These are phyloP conservation scores for Sutorius australiensis DNA, from an alignment of 768 basidiomycete genomes.

Conservation along the genomic window DNA sequence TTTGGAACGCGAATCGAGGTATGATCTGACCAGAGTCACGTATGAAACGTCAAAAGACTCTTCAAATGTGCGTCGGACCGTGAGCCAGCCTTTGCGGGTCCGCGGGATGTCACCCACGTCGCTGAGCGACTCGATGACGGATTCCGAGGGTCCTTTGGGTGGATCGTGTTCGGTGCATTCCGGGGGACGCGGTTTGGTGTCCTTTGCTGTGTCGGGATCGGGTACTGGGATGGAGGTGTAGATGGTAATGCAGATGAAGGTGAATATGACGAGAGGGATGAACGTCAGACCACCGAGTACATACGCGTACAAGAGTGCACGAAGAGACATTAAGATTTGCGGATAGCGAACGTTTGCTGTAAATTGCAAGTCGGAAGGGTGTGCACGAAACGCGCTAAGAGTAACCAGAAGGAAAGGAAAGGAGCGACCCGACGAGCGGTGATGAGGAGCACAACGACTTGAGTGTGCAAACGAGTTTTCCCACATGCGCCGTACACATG, in stretches of 20 bases:
- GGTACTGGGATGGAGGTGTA: conserved; percentile 87
- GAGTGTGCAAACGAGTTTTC: conserved; percentile 1
- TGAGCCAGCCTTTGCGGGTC: conserved; percentile 79
- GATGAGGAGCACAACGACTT: not conserved
- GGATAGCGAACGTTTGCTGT: not conserved
- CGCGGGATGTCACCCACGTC: conserved; percentile 56
- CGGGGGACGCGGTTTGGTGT: conserved; percentile 27
- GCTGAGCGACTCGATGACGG: conserved; percentile 13
- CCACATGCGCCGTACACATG: conserved; percentile 16
- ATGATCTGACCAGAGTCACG: conserved; percentile 74
- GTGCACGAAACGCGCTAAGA: not conserved
- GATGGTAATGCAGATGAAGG: conserved; percentile 54
- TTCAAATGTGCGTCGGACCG: conserved; percentile 75
- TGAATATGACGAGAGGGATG: conserved; percentile 69
- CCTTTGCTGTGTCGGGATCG: conserved; percentile 45
- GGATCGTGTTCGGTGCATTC: conserved; percentile 22
- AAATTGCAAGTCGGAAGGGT: not conserved
- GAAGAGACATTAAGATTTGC: conserved; percentile 48
- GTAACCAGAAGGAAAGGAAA: not conserved
- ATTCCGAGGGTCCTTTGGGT: conserved; percentile 28
- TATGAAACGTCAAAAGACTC: conserved; percentile 67
- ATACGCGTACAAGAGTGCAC: conserved; percentile 76
- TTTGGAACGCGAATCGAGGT: conserved; percentile 77
- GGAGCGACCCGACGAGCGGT: not conserved
- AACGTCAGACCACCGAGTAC: conserved; percentile 88